phyloP scores from a whole-genome alignment of 2,329 filamentous ascomycete species.

The Stemphylium vesicarium region DNA sequence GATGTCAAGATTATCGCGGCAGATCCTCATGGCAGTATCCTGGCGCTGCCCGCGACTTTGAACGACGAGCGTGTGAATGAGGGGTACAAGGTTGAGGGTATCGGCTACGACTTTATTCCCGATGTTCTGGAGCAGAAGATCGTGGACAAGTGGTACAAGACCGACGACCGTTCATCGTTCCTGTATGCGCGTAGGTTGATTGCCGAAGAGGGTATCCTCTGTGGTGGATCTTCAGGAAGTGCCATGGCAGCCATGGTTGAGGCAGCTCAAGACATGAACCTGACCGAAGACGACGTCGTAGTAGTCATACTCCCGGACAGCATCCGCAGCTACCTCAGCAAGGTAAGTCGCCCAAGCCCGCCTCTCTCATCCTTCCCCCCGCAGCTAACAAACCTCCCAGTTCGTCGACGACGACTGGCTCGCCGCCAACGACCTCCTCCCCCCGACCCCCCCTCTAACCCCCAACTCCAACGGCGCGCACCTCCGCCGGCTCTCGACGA shows the following conservation, averaged over 20 bases:
- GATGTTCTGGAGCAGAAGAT: slow-evolving; percentile 82
- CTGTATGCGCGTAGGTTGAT: slow-evolving; percentile 88
- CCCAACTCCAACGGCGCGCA: slow-evolving; percentile 31
- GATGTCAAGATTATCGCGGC: slow-evolving; percentile 89
- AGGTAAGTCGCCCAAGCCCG: slow-evolving; percentile 56
- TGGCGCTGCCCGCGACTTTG: slow-evolving; percentile 79
- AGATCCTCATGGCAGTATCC: slow-evolving; percentile 89
- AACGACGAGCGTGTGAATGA: slow-evolving; percentile 83
- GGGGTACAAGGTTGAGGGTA: slow-evolving; percentile 96
- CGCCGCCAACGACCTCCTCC: slow-evolving; percentile 89
- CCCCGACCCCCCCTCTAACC: slow-evolving; percentile 58
- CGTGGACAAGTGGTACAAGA: slow-evolving; percentile 98
- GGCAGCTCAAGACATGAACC: slow-evolving; percentile 76
- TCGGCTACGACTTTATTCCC: slow-evolving; percentile 97
- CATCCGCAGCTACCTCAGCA: slow-evolving; percentile 95
- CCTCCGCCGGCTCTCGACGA: slow-evolving; percentile 49
- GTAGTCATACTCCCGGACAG: slow-evolving; percentile 94
- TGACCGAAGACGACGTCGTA: slow-evolving; percentile 83
- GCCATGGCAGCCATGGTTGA: slow-evolving; percentile 83
- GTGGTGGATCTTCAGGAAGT: slow-evolving; percentile 91
- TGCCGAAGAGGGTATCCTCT: slow-evolving; percentile 89
- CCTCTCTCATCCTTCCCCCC: neutral
- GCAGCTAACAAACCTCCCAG: slow-evolving; percentile 47
- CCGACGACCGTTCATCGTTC: slow-evolving; percentile 90
- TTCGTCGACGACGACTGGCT: slow-evolving; percentile 99